Evolutionary conservation across 1,284 basidiomycete species (phyloP).

Genomic region (Cryptococcus floricola): DNA sequence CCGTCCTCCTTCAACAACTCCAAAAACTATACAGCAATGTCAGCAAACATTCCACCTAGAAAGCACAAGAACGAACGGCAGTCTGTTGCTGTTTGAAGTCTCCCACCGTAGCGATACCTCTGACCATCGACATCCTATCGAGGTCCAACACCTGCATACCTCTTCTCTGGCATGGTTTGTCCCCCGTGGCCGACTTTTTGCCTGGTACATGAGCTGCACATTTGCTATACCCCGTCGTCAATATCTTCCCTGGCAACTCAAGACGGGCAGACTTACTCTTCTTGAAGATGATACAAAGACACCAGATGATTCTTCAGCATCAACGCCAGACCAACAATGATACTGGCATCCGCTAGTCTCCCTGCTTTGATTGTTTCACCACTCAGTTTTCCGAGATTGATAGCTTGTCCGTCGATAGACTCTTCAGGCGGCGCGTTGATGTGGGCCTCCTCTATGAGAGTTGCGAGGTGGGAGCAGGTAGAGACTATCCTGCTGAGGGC

Average conservation of each 20-base stretch:
- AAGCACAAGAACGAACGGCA: slow-evolving; percentile 29
- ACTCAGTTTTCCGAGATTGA: slow-evolving; percentile 24
- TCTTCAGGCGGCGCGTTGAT: slow-evolving; percentile 41
- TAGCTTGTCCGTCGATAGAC: slow-evolving; percentile 18
- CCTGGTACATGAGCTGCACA: slow-evolving; percentile 75
- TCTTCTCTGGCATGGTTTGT: slow-evolving; percentile 63
- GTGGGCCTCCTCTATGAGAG: slow-evolving; percentile 46
- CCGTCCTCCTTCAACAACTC: slow-evolving; percentile 15
- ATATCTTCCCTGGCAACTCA: not conserved
- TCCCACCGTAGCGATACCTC: slow-evolving; percentile 34
- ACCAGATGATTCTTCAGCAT: slow-evolving; percentile 80
- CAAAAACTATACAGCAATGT: slow-evolving; percentile 4
- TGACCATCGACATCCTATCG: slow-evolving; percentile 26
- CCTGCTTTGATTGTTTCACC: slow-evolving; percentile 19
- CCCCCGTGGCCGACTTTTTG: slow-evolving; percentile 80
- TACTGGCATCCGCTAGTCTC: slow-evolving; percentile 53
- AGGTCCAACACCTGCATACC: slow-evolving; percentile 25
- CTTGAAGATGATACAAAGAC: slow-evolving; percentile 70
- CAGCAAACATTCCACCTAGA: not conserved
- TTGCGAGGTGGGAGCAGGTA: slow-evolving; percentile 69
- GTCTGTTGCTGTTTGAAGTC: slow-evolving; percentile 38
- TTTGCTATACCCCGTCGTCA: slow-evolving; percentile 58
- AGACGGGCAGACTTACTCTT: slow-evolving; percentile 61
- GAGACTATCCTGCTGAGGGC: slow-evolving; percentile 76
- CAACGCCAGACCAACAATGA: slow-evolving; percentile 74